Evolutionary conservation across 768 basidiomycete species (phyloP).

Genomic region (Pulveroboletus frians): DNA sequence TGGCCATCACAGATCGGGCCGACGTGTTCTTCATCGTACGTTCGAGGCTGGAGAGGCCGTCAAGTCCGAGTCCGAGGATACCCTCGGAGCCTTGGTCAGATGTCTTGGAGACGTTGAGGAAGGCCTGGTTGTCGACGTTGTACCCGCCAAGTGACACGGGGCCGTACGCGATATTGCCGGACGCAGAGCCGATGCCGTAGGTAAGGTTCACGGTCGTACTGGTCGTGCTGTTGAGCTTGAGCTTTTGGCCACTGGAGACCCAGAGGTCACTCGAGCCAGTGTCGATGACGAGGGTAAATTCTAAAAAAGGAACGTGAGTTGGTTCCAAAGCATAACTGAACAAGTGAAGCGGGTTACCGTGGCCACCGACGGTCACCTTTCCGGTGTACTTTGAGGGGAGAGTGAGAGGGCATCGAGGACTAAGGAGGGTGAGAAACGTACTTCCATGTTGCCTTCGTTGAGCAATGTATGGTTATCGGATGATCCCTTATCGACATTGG

Average conservation of each 20-base stretch:
- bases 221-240: slow-evolving; percentile 29
- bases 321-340: no score
- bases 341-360: slow-evolving; percentile 14
- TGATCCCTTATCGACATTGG: slow-evolving; percentile 15
- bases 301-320: slow-evolving; percentile 7
- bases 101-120: slow-evolving; percentile 20
- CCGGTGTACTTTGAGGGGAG: slow-evolving; percentile 22
- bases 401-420: not conserved
- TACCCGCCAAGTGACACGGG: slow-evolving; percentile 35
- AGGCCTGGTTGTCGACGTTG: slow-evolving; percentile 24
- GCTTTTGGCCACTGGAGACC: slow-evolving; percentile 15
- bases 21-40: slow-evolving; percentile 13
- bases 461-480: slow-evolving; percentile 21
- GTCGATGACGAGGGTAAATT: slow-evolving; percentile 26
- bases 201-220: slow-evolving; percentile 27
- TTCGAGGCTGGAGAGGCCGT: slow-evolving; percentile 20
- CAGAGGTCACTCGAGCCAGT: slow-evolving; percentile 31
- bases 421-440: slow-evolving; percentile 9
- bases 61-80: slow-evolving; percentile 26
- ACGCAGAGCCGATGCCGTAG: slow-evolving; percentile 38
- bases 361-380: slow-evolving; percentile 27
- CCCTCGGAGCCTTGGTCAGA: slow-evolving; percentile 15
- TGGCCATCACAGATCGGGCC: slow-evolving; percentile 33
- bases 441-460: slow-evolving; percentile 25
- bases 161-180: slow-evolving; percentile 34